Evolutionary conservation across 352 stramenopile species (phyloP), one percentile per base, ranked within the genome.

Genomic region (Phytophthora citricola): DNA sequence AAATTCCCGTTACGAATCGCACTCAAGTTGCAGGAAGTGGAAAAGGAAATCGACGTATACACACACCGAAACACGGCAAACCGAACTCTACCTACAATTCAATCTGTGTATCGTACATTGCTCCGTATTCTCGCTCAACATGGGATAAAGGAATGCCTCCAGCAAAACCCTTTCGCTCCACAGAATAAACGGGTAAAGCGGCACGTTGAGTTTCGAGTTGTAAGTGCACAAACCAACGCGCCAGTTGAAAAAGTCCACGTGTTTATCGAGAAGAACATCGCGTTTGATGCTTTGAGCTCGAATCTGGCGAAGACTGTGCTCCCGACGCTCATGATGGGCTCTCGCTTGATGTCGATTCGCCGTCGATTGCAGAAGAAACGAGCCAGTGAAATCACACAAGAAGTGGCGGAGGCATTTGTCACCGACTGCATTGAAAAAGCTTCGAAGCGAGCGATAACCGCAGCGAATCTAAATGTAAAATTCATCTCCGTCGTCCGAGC

Each of bases 131-230:
- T 91, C 12, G 43, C 75, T 17, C 70, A 86, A 8, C 61, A 87
- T 43, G 80, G 80, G 3, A 85, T 90, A 38, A 88, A 89, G 31
- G 83, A 91, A 58, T 89, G 83, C 31, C 55, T 91, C 5, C 80
- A 91, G 36, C 75, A 88, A 47, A 89, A 90, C 29, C 79, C 81
- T 3, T 90, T 90, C 26, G 67, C 74, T 10, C 52, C 73, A 4
- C 66, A 79, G 9, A 72, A 81, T 7, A 82, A 84, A 39, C 73
- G 75, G 26, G 26, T 66, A 27, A 90, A 89, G 48, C 68, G 81
- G 1, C 54, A 73, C 2, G 79, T 91, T 4, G 72, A 78, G 1
- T 82, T 90, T 49, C 66, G 73, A 4, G 71, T 90, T 14, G 67
- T 89, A 2, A 80, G 79, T 29, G 81, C 88, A n/a, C 68, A 86